These are phyloP conservation scores for Candida qinlingensis DNA, from an alignment of 805 yeast species.

Conservation along the genomic window DNA sequence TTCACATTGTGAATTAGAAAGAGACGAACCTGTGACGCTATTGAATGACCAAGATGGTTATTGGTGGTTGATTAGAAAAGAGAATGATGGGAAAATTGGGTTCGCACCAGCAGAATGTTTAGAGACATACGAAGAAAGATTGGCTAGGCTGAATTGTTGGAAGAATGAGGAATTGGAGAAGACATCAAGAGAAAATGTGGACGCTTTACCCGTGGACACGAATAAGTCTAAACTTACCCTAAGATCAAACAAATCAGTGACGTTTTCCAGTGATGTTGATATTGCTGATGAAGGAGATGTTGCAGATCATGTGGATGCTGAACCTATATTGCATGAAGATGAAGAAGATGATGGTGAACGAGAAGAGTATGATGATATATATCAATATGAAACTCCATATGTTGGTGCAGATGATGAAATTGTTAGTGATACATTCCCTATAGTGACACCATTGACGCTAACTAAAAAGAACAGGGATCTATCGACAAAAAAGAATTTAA, in stretches of 20 bases:
- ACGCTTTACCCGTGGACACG: constrained; percentile 2
- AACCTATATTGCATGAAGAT: not conserved
- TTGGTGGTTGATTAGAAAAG: constrained; percentile 86
- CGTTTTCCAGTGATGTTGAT: constrained; percentile 20
- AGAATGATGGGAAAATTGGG: constrained; percentile 67
- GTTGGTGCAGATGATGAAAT: constrained; percentile 18
- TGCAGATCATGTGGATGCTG: constrained; percentile 11
- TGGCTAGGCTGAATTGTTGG: constrained; percentile 90
- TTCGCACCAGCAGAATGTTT: constrained; percentile 95
- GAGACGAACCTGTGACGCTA: constrained; percentile 78
- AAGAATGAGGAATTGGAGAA: constrained; percentile 63
- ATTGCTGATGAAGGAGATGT: constrained; percentile 4
- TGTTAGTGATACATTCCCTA: constrained; percentile 17
- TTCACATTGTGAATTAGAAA: constrained; percentile 73
- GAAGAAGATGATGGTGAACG: not conserved
- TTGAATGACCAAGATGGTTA: constrained; percentile 87
- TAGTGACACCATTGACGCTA: constrained; percentile 19
- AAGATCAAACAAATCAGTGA: constrained; percentile 17
- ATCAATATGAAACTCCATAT: constrained; percentile 8
- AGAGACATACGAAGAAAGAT: constrained; percentile 85
- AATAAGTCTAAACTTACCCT: constrained; percentile 1
- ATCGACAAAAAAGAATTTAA: not conserved
- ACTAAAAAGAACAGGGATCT: constrained; percentile 11
- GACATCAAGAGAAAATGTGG: constrained; percentile 12
- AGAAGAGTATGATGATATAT: not conserved